Percentiles rank a stretch among this genome's conserved stretches.
These are phyloP conservation scores for Cinchona pubescens DNA, from an alignment of 257 asterid species.

Conservation along the genomic window DNA sequence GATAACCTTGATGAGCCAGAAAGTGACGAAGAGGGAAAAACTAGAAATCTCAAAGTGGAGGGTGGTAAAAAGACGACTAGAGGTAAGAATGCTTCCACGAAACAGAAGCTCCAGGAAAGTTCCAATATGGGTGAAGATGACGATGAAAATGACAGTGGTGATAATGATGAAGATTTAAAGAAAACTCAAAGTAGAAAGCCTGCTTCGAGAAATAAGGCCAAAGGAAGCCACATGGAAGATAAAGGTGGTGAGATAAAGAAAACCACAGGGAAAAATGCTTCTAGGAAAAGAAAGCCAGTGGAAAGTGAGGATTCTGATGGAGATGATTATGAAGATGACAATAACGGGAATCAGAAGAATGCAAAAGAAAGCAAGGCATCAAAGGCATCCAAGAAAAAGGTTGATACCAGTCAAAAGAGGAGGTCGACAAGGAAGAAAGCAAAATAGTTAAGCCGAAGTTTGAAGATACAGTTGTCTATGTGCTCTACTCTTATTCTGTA, in stretches of 20 bases:
- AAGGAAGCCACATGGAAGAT: constrained; percentile 30
- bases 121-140: constrained; percentile 28
- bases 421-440: constrained; percentile 44
- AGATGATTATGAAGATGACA: constrained; percentile 29
- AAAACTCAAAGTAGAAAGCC: constrained; percentile 31
- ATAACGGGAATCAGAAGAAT: constrained; percentile 23
- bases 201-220: constrained; percentile 35
- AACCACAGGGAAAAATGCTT: constrained; percentile 37
- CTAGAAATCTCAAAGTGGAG: constrained; percentile 22
- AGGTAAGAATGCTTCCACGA: constrained; percentile 36
- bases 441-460: constrained; percentile 29
- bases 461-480: too few relatives aligned
- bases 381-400: constrained; percentile 37
- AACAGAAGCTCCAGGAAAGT: constrained; percentile 33
- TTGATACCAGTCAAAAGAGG: constrained; percentile 30
- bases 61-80: constrained; percentile 33
- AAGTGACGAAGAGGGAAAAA: constrained; percentile 34
- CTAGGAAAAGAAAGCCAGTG: constrained; percentile 46
- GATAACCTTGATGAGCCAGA: constrained; percentile 41
- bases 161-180: constrained; percentile 31
- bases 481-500: neutral
- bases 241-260: constrained; percentile 34
- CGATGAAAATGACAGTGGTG: constrained; percentile 23
- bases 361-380: constrained; percentile 28
- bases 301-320: constrained; percentile 43